A percentile compares a stretch with the other conserved stretches of the same genome.
Conservation (phyloP, 2,329 filamentous ascomycete genomes). For the Trichoderma hamatum region DNA sequence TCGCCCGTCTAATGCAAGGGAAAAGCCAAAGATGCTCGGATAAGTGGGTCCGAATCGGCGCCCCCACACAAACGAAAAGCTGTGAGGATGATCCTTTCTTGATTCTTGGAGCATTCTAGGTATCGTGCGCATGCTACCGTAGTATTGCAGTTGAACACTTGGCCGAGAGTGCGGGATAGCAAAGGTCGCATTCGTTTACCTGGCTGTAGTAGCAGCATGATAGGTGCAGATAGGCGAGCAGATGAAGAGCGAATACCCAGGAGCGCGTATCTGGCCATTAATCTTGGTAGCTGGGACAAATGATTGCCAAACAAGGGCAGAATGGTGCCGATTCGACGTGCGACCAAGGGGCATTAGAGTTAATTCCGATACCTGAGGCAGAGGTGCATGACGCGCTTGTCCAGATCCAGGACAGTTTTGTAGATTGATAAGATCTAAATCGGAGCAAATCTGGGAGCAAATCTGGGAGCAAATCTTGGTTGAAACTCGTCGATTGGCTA, state of each 20-base stretch:
- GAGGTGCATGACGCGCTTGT: neutral
- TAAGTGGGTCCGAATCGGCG: neutral
- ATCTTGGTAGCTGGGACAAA: neutral
- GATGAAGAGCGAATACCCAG: neutral
- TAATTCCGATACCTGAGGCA: neutral
- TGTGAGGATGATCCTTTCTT: neutral
- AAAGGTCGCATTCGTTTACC: neutral
- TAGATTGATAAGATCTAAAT: conserved; percentile 18
- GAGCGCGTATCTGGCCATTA: neutral
- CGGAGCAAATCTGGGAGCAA: neutral
- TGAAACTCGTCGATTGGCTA: neutral
- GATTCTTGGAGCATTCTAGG: neutral
- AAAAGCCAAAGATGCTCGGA: conserved; percentile 15
- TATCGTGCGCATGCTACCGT: neutral
- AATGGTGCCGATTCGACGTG: neutral
- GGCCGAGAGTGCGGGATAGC: neutral
- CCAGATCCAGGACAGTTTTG: neutral
- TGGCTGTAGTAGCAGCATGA: neutral
- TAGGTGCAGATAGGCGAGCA: neutral
- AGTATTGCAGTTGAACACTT: neutral
- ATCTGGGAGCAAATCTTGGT: neutral
- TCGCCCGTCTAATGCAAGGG: conserved; percentile 20
- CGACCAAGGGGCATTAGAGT: too few relatives aligned
- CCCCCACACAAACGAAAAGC: conserved; percentile 15
- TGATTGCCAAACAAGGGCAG: neutral